Conservation (phyloP, 2,329 filamentous ascomycete species). For the Ascosphaera apis region DNA sequence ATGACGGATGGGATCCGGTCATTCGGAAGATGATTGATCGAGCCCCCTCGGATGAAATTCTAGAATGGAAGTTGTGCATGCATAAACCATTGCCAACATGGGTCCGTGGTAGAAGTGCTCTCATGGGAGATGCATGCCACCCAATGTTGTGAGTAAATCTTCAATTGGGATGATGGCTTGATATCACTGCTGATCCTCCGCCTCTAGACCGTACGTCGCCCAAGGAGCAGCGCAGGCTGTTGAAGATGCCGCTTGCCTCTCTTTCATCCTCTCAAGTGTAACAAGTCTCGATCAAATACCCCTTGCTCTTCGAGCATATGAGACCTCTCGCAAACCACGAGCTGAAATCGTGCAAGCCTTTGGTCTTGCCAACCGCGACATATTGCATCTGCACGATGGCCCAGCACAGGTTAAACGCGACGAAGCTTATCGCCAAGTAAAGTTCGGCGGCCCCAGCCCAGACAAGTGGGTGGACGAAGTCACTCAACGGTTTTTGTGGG, state of each 20-base stretch:
- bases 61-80: slow-evolving; percentile 42
- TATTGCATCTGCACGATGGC: slow-evolving; percentile 33
- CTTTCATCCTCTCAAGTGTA: slow-evolving; percentile 26
- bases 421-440: slow-evolving; percentile 30
- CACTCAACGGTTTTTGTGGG: slow-evolving; percentile 29
- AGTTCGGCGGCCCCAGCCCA: slow-evolving; percentile 21
- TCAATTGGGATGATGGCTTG: too few species aligned
- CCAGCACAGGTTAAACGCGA: slow-evolving; percentile 36
- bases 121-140: slow-evolving; percentile 38
- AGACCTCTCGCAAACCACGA: slow-evolving; percentile 31
- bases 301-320: slow-evolving; percentile 32
- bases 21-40: slow-evolving; percentile 36
- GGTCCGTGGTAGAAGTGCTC: slow-evolving; percentile 29
- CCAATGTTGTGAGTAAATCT: too few species aligned
- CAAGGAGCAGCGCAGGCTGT: slow-evolving; percentile 44
- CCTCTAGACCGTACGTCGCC: slow-evolving; percentile 37
- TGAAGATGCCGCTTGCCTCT: slow-evolving; percentile 36
- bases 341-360: slow-evolving; percentile 34
- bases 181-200: too few species aligned
- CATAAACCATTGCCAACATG: slow-evolving; percentile 40
- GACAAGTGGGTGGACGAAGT: slow-evolving; percentile 48
- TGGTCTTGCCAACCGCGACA: slow-evolving; percentile 30
- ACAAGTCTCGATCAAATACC: slow-evolving; percentile 24
- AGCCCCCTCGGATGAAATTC: slow-evolving; percentile 40
- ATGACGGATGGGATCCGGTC: slow-evolving; percentile 35